Base-by-base conservation (phyloP, 495 filamentous ascomycete genomes). In the Penicillium mononematosum region DNA sequence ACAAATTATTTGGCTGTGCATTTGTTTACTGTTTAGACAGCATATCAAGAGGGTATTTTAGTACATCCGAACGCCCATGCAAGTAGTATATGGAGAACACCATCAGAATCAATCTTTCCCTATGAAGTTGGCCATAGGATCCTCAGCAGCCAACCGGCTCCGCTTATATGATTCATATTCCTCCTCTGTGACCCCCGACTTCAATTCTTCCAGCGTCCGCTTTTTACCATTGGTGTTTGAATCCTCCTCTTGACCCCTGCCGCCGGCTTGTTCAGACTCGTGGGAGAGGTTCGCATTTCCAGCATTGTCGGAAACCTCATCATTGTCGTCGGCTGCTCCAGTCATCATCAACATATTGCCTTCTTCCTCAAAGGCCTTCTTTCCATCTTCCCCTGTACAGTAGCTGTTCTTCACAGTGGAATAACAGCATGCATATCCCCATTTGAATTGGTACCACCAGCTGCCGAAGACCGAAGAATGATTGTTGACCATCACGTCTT, bases 381-480 rank as follows among this genome's bases (percentile, higher is more conserved):
- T 91, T 16, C 92, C 92, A 55, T 86, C 86, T 50, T 91, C 90
- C 17, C 94, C 95, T 1, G 95, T 97, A 73, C 94, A 98, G 64
- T 97, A 98, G 68, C 90, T 95, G 67, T 98, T 97, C 76, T 95
- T 96, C 43, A 94, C 83, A 6, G 85, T 87, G 2, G 91, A 96
- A 70, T 89, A 91, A 78, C 94, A 98, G 74, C 94, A 98, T 24
- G 90, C 82, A 71, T 96, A 98, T n/a, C 95, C 94, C 94, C 94
- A 98, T 73, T 88, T 79, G 75, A 96, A 97, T 55, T 90, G 85
- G 42, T 83, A 81, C 94, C 94, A 98, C 94, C 94, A 98, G 66
- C 91, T 96, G 36, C 94, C 94, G 90, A 92, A 98, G 1, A 96
- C 90, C 0, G 88, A 84, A 20, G 85, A 90, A 69, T 98, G 94